Evolutionary conservation across 1,139 yeast species (phyloP), one percentile per base, ranked within the genome.

Genomic region (Hyphopichia wangnamkhiaoensis): DNA sequence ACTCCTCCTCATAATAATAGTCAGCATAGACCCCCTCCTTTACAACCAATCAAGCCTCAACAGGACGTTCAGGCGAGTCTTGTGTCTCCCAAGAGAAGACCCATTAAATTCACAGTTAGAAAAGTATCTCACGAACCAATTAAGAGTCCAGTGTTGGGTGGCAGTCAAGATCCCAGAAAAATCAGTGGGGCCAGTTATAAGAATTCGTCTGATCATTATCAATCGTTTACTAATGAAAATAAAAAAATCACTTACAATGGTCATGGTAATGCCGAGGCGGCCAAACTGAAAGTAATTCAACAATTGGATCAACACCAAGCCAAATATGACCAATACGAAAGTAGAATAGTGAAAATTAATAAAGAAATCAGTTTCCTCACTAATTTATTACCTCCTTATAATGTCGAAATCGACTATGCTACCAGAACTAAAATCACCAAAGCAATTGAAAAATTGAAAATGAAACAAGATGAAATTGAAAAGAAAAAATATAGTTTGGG

Each of bases 401-500:
- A 71, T 43, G 74, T 71, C 31, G 76, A 72, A 43, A 58, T 71
- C 20, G 77, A 72, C 47, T 72, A 69, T 43, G 59, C 63, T 12
- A 71, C 77, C 4, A 52, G 77, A 36, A 59, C 57, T 25, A 72
- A 72, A 50, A 71, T 72, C 30, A 59, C 61, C 19, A 61, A 57
- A 37, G 76, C 76, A n/a, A 69, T 72, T 29, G 74, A 66, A 33
- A 71, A 70, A 51, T 60, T 72, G 46, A 50, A 53, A 18, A 60
- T 54, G 58, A 69, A 66, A 46, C 68, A 63, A 41, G 78, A 72
- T 45, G 77, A 72, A 45, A 47, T 71, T 31, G 71, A 65, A 35
- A 71, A 68, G 60, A 68, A 67, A 46, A 71, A 68, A 52, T 71
- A 72, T 44, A 59, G 61, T 24, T 58, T 71, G 47, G 78, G 78